Base-by-base conservation (phyloP, 345 rosid genomes). In the Alliaria petiolata region DNA sequence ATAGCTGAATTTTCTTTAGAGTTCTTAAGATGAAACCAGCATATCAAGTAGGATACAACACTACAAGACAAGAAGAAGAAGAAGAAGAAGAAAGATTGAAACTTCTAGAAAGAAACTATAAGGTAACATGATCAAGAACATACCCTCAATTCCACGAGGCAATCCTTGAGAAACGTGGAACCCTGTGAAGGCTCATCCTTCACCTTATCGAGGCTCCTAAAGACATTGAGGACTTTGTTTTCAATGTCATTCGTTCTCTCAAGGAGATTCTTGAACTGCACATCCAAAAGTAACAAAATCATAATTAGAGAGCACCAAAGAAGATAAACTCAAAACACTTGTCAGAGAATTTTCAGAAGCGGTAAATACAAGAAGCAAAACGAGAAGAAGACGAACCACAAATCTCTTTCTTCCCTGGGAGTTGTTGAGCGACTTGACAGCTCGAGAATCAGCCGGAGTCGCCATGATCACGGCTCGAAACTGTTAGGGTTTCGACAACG, bases 91-190 rank as follows among this genome's bases (percentile, higher is more conserved):
- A 11, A 40, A n/a, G n/a, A n/a, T n/a, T n/a, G 6, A 25, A n/a
- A n/a, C n/a, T n/a, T n/a, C n/a, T n/a, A 58, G 40, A 12, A 17
- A 7, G 0, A 46, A 10, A 0, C 3, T 16, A 12, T 36, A 4
- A 8, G 13, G 15, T 9, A 19, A 47, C 0, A 36, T 30, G 33
- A 76, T 31, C 6, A 56, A n/a, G 6, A 8, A 22, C 85, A 15
- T 85, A 89, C 98, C 87, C 92, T 89, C 80, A 84, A 88, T 75
- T 92, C 96, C 0, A 83, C 25, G 20, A 92, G 96, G 69, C 85
- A 79, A 34, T 89, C 98, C 50, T 80, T 78, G 67, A 89, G 75
- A 74, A 85, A 90, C 1, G 91, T 76, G 45, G 93, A 87, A 13
- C 98, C 96, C n/a, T 82, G 65, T 5, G 91, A 83, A 14, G 98